phyloP scores from a whole-genome alignment of 208 protist species.

The Crithidia expoeki region DNA sequence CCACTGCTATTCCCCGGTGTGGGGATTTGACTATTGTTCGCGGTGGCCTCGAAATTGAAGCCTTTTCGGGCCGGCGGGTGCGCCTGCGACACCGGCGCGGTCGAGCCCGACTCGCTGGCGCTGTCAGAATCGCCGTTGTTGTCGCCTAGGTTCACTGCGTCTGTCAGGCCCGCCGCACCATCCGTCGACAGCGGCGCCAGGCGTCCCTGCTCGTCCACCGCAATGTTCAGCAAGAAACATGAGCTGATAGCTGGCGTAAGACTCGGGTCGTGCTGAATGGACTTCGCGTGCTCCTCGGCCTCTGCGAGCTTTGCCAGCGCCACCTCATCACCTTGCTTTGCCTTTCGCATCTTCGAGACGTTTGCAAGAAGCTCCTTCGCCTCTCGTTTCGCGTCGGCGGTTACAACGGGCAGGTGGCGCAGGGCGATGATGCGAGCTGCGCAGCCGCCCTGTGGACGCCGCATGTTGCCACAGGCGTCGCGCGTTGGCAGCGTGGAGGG shows the following conservation, averaged over 20 bases:
- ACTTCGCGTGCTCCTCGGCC: conserved; percentile 23
- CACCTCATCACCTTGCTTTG: neutral
- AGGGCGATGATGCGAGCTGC: conserved; percentile 38
- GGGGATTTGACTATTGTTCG: neutral
- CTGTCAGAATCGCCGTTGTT: neutral
- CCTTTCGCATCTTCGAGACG: conserved; percentile 13
- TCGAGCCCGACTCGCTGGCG: conserved; percentile 2
- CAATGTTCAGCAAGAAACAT: conserved; percentile 32
- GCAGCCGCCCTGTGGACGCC: conserved; percentile 32
- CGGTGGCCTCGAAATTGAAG: conserved; percentile 18
- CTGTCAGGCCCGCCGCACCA: conserved; percentile 6
- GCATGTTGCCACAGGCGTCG: conserved; percentile 6
- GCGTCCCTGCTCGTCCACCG: conserved; percentile 32
- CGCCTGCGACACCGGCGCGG: neutral
- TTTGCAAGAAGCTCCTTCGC: conserved; percentile 21
- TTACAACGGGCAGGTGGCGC: conserved; percentile 27
- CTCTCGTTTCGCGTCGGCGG: conserved; percentile 12
- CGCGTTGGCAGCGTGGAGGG: conserved; percentile 29
- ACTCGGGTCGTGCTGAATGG: conserved; percentile 25
- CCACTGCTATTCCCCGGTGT: neutral
- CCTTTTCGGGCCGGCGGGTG: neutral
- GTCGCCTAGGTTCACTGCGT: conserved; percentile 3
- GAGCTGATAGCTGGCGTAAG: conserved; percentile 31
- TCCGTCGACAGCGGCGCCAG: conserved; percentile 13
- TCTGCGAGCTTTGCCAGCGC: conserved; percentile 17